phyloP scores from a whole-genome alignment of 768 basidiomycete genomes.

The Hortiboletus campestris region DNA sequence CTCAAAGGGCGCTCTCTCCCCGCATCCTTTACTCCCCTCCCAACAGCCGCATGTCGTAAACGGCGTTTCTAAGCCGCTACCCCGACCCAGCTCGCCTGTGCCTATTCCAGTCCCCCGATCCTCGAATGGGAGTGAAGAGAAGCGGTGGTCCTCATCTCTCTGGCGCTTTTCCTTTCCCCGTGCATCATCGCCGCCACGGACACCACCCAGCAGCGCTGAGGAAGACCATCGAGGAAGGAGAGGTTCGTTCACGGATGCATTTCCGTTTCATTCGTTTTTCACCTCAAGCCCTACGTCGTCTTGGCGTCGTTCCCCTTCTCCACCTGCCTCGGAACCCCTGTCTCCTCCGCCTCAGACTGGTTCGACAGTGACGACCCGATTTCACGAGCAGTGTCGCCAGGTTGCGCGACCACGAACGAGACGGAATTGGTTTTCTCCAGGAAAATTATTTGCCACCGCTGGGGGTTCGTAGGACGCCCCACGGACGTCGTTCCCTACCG shows the following conservation, averaged over 20 bases:
- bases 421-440: constrained; percentile 55
- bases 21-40: constrained; percentile 10
- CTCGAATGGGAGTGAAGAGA: constrained; percentile 31
- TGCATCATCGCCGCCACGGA: constrained; percentile 27
- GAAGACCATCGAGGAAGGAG: constrained; percentile 28
- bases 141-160: constrained; percentile 34
- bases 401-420: constrained; percentile 38
- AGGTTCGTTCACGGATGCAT: constrained; percentile 40
- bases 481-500: constrained; percentile 4
- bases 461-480: constrained; percentile 33
- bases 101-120: constrained; percentile 31
- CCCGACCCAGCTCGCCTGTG: constrained; percentile 27
- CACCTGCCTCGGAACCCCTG: constrained; percentile 34
- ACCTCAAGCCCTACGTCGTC: constrained; percentile 31
- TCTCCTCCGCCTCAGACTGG: constrained; percentile 25
- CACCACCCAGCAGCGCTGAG: constrained; percentile 19
- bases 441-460: constrained; percentile 47
- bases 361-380: constrained; percentile 21
- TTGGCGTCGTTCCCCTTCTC: constrained; percentile 40
- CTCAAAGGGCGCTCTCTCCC: constrained; percentile 4
- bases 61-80: constrained; percentile 15
- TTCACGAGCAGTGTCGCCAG: constrained; percentile 34
- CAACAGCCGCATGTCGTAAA: constrained; percentile 11
- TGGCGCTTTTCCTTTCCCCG: constrained; percentile 38
- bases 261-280: constrained; percentile 44